Percentiles rank a stretch among this genome's conserved stretches.
Conservation (phyloP, 352 stramenopile species). For the Phytophthora crassamura region DNA sequence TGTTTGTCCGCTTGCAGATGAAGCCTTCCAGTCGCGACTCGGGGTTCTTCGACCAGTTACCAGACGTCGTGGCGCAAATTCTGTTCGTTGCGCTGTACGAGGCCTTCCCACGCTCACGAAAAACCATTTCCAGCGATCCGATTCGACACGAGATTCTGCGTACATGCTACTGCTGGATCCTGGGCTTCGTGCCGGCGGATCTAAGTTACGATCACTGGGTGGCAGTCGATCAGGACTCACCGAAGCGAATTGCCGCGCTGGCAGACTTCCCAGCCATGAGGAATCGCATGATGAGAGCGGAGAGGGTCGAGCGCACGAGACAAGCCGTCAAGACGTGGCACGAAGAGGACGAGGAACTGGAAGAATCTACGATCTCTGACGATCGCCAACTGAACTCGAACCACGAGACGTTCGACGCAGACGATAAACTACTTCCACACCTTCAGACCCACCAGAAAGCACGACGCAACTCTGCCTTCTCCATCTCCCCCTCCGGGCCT, state of each 20-base stretch:
- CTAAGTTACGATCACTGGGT: constrained; percentile 64
- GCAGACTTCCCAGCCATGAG: constrained; percentile 72
- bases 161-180: constrained; percentile 70
- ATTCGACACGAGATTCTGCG: constrained; percentile 51
- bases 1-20: constrained; percentile 74
- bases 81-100: constrained; percentile 74
- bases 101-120: constrained; percentile 72
- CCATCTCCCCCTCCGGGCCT: constrained; percentile 18
- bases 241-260: constrained; percentile 63
- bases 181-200: constrained; percentile 61
- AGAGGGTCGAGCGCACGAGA: constrained; percentile 69
- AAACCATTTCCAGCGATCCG: constrained; percentile 43
- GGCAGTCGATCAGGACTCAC: constrained; percentile 58
- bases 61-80: constrained; percentile 66
- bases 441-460: constrained; percentile 17
- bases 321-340: constrained; percentile 62
- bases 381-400: constrained; percentile 4
- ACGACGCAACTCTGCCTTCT: constrained; percentile 29
- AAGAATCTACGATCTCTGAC: constrained; percentile 7
- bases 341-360: constrained; percentile 28
- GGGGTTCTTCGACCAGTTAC: constrained; percentile 63
- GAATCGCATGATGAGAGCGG: constrained; percentile 69
- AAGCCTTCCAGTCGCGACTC: constrained; percentile 51
- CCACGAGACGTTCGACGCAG: constrained; percentile 7
- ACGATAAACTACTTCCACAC: constrained; percentile 11